A percentile compares a stretch with the other conserved stretches of the same genome.
phyloP scores from a whole-genome alignment of 2,329 filamentous ascomycete genomes.

The Fusarium pilosicola region DNA sequence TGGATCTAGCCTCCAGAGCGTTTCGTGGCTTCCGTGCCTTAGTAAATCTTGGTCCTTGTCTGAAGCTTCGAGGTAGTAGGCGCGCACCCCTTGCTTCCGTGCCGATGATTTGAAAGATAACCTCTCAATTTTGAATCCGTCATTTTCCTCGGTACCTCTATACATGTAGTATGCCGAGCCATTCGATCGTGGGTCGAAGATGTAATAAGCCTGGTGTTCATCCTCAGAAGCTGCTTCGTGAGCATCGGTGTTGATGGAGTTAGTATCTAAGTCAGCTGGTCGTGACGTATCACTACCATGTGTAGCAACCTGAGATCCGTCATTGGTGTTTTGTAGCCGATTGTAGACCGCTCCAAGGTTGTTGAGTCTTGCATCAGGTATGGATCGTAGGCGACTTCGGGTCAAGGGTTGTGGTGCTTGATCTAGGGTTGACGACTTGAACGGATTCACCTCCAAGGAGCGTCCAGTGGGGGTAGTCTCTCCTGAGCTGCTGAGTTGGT shows the following conservation, averaged over 20 bases:
- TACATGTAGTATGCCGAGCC: slow-evolving; percentile 31
- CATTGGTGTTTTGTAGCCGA: background rate
- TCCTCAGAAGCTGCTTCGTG: background rate
- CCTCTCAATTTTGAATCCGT: slow-evolving; percentile 10
- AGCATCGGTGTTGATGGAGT: background rate
- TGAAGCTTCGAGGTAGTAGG: slow-evolving; percentile 24
- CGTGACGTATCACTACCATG: slow-evolving; percentile 20
- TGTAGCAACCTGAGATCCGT: slow-evolving; percentile 33
- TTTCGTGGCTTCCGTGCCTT: slow-evolving; percentile 3
- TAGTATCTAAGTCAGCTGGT: slow-evolving; percentile 1
- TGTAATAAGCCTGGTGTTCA: slow-evolving; percentile 27
- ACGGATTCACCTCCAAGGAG: background rate
- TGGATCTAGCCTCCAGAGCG: slow-evolving; percentile 3
- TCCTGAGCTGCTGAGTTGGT: background rate
- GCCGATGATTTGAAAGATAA: slow-evolving; percentile 24
- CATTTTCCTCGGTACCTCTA: slow-evolving; percentile 8
- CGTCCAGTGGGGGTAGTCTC: background rate
- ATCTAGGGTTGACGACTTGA: background rate
- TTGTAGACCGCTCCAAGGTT: slow-evolving; percentile 11
- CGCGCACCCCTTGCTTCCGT: background rate
- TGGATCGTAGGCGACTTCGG: slow-evolving; percentile 18
- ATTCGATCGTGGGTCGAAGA: slow-evolving; percentile 27
- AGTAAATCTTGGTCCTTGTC: slow-evolving; percentile 9
- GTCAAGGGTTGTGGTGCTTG: slow-evolving; percentile 18
- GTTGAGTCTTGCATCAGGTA: slow-evolving; percentile 23